Percentiles rank a stretch among this genome's conserved stretches.
These are phyloP conservation scores for Davidsoniella eucalypti DNA, from an alignment of 2,329 filamentous ascomycete species.

Conservation along the genomic window DNA sequence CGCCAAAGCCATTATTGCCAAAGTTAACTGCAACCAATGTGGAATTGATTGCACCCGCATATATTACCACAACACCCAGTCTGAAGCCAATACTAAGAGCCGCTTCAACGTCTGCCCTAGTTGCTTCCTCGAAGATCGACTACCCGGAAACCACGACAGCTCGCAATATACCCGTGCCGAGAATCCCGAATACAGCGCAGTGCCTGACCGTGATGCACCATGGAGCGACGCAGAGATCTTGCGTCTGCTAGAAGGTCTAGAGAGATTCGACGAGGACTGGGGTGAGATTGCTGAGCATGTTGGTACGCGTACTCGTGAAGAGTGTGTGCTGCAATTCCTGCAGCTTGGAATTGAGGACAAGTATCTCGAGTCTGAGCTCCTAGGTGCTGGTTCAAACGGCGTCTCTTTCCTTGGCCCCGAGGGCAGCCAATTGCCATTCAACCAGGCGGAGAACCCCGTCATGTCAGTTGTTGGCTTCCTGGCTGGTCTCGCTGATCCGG, in stretches of 20 bases:
- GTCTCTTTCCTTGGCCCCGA: conserved; percentile 53
- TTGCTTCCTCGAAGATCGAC: conserved; percentile 72
- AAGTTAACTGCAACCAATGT: conserved; percentile 78
- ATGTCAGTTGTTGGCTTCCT: conserved; percentile 93
- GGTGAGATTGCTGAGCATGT: conserved; percentile 83
- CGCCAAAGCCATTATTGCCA: conserved; percentile 47
- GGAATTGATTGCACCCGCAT: conserved; percentile 68
- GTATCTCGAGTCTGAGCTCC: conserved; percentile 63
- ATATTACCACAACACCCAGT: conserved; percentile 42
- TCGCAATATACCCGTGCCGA: conserved; percentile 80
- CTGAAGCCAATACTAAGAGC: conserved; percentile 43
- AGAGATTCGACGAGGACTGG: conserved; percentile 94
- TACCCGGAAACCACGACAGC: conserved; percentile 62
- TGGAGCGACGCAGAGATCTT: conserved; percentile 87
- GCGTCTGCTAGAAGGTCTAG: conserved; percentile 76
- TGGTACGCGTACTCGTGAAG: conserved; percentile 76
- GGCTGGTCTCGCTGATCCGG: conserved; percentile 76
- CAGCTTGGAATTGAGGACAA: conserved; percentile 96
- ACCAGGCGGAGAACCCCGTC: conserved; percentile 85
- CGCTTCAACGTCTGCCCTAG: conserved; percentile 84
- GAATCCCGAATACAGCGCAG: conserved; percentile 63
- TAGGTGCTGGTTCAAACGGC: conserved; percentile 35
- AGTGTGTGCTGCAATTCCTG: conserved; percentile 92
- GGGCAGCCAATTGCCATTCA: conserved; percentile 73
- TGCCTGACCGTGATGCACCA: conserved; percentile 68